Evolutionary conservation across 768 basidiomycete species (phyloP).

Genomic region (Grammothele lineata): DNA sequence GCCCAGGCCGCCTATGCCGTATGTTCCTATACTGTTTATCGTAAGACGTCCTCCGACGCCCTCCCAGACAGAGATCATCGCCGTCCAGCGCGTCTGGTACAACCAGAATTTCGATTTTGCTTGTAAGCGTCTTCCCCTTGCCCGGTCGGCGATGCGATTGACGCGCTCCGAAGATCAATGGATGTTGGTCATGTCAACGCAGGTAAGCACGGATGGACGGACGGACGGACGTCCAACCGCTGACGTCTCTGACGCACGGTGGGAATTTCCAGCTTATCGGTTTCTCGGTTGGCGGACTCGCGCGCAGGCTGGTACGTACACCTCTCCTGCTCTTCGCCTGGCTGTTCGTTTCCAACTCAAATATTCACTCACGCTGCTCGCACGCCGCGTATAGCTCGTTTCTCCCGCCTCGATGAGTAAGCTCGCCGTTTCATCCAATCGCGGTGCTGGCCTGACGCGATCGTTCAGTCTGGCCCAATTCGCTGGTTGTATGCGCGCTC

Average conservation of each 20-base stretch:
- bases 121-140: slow-evolving; percentile 33
- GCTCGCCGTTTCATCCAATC: background rate
- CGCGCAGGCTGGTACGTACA: slow-evolving; percentile 28
- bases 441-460: background rate
- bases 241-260: background rate
- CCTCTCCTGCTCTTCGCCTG: slow-evolving; percentile 12
- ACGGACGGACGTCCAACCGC: background rate
- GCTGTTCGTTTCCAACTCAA: slow-evolving; percentile 12
- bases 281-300: slow-evolving; percentile 31
- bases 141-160: background rate
- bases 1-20: slow-evolving; percentile 60
- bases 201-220: slow-evolving; percentile 16
- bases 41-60: background rate
- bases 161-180: slow-evolving; percentile 28
- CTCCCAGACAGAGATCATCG: slow-evolving; percentile 58
- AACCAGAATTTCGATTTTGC: slow-evolving; percentile 57
- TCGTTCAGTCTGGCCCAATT: slow-evolving; percentile 62
- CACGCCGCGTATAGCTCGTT: slow-evolving; percentile 14
- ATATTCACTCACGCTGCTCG: slow-evolving; percentile 2
- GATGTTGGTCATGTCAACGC: slow-evolving; percentile 28
- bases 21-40: slow-evolving; percentile 7
- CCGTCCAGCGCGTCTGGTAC: slow-evolving; percentile 74
- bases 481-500: slow-evolving; percentile 63
- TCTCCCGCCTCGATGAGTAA: slow-evolving; percentile 27
- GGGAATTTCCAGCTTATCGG: slow-evolving; percentile 27